These are phyloP conservation scores for Malus hybrid DNA, from an alignment of 331 rosid genomes.

Conservation along the genomic window DNA sequence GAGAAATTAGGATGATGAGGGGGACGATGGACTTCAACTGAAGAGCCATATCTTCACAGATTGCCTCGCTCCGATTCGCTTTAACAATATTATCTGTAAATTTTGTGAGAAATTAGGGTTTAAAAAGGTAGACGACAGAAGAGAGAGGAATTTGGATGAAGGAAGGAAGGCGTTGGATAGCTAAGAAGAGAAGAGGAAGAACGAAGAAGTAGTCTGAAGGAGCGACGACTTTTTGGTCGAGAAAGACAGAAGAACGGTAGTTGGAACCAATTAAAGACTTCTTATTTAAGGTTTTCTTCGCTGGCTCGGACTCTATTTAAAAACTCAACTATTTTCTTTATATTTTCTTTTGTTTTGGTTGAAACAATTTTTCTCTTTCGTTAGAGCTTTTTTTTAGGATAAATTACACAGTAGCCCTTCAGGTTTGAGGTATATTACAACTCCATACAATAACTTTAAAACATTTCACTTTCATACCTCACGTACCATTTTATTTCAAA, in stretches of 20 bases:
- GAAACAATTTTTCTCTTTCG: too few relatives aligned
- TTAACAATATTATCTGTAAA: neutral
- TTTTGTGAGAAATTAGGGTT: neutral
- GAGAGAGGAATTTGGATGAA: neutral
- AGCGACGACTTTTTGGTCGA: neutral
- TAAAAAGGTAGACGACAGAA: neutral
- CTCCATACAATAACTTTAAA: too few relatives aligned
- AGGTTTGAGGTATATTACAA: too few relatives aligned
- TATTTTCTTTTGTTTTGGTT: too few relatives aligned
- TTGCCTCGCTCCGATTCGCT: conserved; percentile 1
- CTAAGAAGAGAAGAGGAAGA: neutral
- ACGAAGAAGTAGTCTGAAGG: neutral
- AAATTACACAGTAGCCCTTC: too few relatives aligned
- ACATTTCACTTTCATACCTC: too few relatives aligned
- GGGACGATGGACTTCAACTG: conserved; percentile 11
- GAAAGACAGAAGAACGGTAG: neutral
- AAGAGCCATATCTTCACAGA: conserved; percentile 16
- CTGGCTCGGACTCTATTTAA: neutral
- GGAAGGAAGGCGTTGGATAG: neutral
- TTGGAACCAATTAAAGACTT: neutral
- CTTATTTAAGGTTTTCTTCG: neutral
- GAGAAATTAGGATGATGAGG: conserved; percentile 16
- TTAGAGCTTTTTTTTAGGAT: too few relatives aligned
- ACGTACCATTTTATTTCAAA: too few relatives aligned
- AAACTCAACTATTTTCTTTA: too few relatives aligned